Base-by-base conservation (phyloP, 805 yeast species). In the Komagataella mondaviorum region DNA sequence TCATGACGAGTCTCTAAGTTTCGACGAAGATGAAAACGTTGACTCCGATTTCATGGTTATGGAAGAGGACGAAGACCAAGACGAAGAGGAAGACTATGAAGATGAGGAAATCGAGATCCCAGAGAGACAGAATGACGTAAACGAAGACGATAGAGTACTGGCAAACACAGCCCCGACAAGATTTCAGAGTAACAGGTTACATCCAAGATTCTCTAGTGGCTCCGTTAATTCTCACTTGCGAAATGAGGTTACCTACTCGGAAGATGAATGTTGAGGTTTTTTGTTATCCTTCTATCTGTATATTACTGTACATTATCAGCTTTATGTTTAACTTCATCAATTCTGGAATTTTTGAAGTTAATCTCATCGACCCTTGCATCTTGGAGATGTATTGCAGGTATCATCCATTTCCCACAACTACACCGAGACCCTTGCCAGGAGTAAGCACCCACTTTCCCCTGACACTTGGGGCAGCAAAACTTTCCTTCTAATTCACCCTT, bases 371-470 rank as follows among this genome's bases (percentile, higher is more conserved):
- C 91, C 63, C 87, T 86, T 6, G 89, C 84, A 24, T 81, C 71
- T 63, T 83, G 89, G 51, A 93, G 65, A 63, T 86, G 88, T 54
- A 93, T 75, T 1, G 95, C 95, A 0, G 99, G 99, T 7, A 88
- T 77, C 73, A 91, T 83, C 99, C 99, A 93, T 59, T 79, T 80
- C 2, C 97, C 97, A 65, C 99, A 93, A 53, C 93, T 80, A 65
- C 99, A 93, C 59, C 95, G 71, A 1, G 91, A 80, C 0, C 99
- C 99, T 60, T 83, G 86, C 99, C 99, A 93, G 55, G 83, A 80
- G 63, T 89, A 93, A 0, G 88, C 89, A 12, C 99, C 99, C 2
- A 93, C 78, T 67, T 91, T 93, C 14, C 85, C 72, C 4, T 71
- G 70, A 69, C 99, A 93, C 60, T 83, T 84, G 2, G 93, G 93